Evolutionary conservation across 495 filamentous ascomycete species (phyloP).

Genomic region (Lepidopterella palustris): DNA sequence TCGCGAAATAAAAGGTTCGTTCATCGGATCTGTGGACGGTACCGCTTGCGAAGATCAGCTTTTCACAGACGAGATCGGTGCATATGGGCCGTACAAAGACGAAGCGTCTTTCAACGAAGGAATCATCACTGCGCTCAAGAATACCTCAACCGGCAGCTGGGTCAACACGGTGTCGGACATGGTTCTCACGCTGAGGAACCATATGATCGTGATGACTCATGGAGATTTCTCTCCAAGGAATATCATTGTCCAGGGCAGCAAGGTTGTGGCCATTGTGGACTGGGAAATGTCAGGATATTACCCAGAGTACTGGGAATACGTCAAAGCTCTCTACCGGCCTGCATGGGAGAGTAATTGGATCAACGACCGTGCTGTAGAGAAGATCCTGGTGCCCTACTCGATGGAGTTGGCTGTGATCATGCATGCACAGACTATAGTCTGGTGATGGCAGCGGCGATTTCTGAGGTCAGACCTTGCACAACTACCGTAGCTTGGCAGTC

Average conservation of each 20-base stretch:
- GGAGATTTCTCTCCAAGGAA: slow-evolving; percentile 43
- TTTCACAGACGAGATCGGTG: slow-evolving; percentile 15
- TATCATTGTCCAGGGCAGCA: slow-evolving; percentile 37
- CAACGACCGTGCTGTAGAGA: slow-evolving; percentile 17
- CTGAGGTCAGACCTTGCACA: no score
- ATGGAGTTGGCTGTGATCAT: slow-evolving; percentile 17
- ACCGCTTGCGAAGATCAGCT: slow-evolving; percentile 22
- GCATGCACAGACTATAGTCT: slow-evolving; percentile 14
- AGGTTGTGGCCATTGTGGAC: slow-evolving; percentile 33
- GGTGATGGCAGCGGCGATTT: slow-evolving; percentile 14
- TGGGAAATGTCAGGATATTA: slow-evolving; percentile 40
- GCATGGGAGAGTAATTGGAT: slow-evolving; percentile 11
- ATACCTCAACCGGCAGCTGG: slow-evolving; percentile 8
- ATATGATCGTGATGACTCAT: slow-evolving; percentile 36
- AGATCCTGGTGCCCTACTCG: slow-evolving; percentile 14
- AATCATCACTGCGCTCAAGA: slow-evolving; percentile 14
- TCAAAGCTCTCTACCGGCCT: slow-evolving; percentile 31
- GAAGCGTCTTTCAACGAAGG: slow-evolving; percentile 17
- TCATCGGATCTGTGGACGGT: slow-evolving; percentile 20
- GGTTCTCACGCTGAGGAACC: slow-evolving; percentile 10
- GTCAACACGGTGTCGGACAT: slow-evolving; percentile 17
- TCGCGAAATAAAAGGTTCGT: slow-evolving; percentile 14
- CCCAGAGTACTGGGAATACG: slow-evolving; percentile 40
- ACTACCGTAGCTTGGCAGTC: no score
- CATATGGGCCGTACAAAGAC: slow-evolving; percentile 19